Conservation (phyloP, 371 early-diverging fungal species). For the Capillidium heterosporum region DNA sequence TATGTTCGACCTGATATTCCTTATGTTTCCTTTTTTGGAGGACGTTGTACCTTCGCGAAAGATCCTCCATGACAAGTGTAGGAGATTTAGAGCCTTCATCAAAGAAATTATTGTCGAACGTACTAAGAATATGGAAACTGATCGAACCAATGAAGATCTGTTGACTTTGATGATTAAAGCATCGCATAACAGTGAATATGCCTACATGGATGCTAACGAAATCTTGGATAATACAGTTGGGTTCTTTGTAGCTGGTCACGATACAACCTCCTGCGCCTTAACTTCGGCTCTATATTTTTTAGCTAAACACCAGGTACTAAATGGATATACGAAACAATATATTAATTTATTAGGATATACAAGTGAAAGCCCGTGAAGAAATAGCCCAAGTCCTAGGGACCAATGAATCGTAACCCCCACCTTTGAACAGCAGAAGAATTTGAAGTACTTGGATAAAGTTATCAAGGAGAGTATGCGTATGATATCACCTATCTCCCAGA, state of each 20-base stretch:
- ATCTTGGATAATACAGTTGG: slow-evolving; percentile 10
- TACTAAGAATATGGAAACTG: neutral
- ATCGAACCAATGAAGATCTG: slow-evolving; percentile 5
- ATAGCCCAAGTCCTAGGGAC: no score
- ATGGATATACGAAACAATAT: no score
- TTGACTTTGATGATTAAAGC: slow-evolving; percentile 11
- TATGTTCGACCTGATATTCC: neutral
- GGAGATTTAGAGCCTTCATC: neutral
- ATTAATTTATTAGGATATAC: no score
- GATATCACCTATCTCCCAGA: neutral
- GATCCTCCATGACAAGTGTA: neutral
- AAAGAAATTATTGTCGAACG: neutral
- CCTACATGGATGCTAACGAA: slow-evolving; percentile 8
- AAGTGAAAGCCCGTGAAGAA: no score
- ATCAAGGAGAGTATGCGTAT: neutral
- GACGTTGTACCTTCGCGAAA: neutral
- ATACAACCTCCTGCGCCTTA: slow-evolving; percentile 19
- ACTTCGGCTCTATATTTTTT: slow-evolving; percentile 17
- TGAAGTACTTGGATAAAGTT: neutral
- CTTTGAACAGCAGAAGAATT: neutral
- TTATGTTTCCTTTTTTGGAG: neutral
- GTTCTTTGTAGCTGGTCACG: slow-evolving; percentile 25
- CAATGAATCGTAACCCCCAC: neutral
- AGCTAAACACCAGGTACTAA: slow-evolving; percentile 14
- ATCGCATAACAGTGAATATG: slow-evolving; percentile 6